Conservation (phyloP, 1,284 basidiomycete genomes). For the Porodaedalea pini region DNA sequence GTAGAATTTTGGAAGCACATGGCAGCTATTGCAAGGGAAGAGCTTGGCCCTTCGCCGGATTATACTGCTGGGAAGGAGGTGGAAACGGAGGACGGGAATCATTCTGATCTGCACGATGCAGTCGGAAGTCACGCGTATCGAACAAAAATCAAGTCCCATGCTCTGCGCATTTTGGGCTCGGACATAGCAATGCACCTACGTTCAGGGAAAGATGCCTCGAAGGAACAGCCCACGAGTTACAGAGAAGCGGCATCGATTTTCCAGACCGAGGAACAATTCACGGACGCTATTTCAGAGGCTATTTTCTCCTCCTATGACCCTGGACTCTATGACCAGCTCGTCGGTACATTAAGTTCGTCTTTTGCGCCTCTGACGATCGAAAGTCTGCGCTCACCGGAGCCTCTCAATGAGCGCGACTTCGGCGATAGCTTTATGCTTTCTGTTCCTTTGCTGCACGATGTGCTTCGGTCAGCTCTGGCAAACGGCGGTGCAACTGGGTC, state of each 20-base stretch:
- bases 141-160: constrained; percentile 70
- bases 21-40: constrained; percentile 55
- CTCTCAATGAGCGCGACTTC: constrained; percentile 68
- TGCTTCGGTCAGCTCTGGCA: constrained; percentile 48
- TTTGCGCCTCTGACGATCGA: constrained; percentile 58
- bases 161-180: constrained; percentile 66
- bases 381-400: constrained; percentile 61
- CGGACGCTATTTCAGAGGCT: constrained; percentile 63
- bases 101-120: constrained; percentile 57
- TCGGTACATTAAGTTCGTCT: constrained; percentile 40
- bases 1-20: constrained; percentile 63
- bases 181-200: constrained; percentile 62
- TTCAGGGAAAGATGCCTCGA: constrained; percentile 34
- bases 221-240: constrained; percentile 51
- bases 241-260: constrained; percentile 52
- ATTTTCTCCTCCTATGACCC: constrained; percentile 69
- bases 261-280: constrained; percentile 55
- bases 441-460: constrained; percentile 45
- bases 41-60: constrained; percentile 65
- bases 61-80: constrained; percentile 49
- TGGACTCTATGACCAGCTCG: constrained; percentile 56
- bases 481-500: constrained; percentile 39
- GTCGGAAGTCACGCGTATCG: constrained; percentile 68
- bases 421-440: constrained; percentile 81
- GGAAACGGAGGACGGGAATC: constrained; percentile 47